A percentile compares a stretch with the other conserved stretches of the same genome.
These are phyloP conservation scores for Flaveria brownii DNA, from an alignment of 129 eudicot species.

Conservation along the genomic window DNA sequence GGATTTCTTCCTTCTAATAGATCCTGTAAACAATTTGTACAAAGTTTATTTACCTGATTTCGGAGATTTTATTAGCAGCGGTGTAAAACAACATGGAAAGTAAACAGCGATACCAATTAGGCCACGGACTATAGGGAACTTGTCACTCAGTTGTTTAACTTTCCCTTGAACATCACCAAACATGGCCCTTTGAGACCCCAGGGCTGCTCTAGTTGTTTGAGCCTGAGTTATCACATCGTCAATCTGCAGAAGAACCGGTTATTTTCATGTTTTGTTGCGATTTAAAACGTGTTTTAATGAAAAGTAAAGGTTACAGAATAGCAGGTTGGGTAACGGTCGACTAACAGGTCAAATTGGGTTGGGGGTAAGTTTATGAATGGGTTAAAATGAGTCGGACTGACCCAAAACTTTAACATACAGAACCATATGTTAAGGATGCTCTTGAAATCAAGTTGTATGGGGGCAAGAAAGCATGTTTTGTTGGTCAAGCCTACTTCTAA, in stretches of 20 bases:
- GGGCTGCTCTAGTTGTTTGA: constrained; percentile 72
- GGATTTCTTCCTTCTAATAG: constrained; percentile 81
- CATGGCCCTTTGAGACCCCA: constrained; percentile 82
- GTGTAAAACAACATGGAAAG: not conserved
- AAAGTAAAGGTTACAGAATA: not conserved
- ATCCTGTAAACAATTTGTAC: constrained; percentile 46
- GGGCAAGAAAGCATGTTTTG: not conserved
- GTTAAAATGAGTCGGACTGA: not conserved
- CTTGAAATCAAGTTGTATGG: not conserved
- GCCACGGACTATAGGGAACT: constrained; percentile 88
- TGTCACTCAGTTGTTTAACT: constrained; percentile 84
- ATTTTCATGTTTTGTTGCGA: not conserved
- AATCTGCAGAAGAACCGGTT: constrained; percentile 47
- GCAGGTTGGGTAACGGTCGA: not conserved
- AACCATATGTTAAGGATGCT: not conserved
- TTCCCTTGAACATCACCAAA: constrained; percentile 95
- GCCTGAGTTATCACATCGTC: constrained; percentile 96
- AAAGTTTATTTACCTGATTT: not conserved
- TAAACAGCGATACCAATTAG: constrained; percentile 52
- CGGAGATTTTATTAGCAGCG: not conserved
- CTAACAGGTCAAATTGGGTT: not conserved
- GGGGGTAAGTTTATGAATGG: not conserved
- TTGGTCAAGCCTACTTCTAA: not conserved
- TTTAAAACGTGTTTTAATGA: not conserved
- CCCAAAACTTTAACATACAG: not conserved